A percentile compares a stretch with the other conserved stretches of the same genome.
phyloP scores from a whole-genome alignment of 345 rosid genomes.

The Camelina laxa region DNA sequence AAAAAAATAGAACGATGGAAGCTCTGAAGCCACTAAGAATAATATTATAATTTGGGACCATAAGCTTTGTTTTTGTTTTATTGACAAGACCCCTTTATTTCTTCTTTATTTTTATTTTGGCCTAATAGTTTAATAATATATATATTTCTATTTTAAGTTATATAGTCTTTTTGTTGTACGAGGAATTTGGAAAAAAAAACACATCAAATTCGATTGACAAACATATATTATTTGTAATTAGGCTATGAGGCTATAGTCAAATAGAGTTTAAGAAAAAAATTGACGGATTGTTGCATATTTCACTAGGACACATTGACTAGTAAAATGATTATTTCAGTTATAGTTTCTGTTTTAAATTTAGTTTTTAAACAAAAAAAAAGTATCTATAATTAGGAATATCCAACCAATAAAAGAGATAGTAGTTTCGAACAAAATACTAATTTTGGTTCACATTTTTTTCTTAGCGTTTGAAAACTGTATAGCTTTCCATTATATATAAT shows the following conservation, averaged over 20 bases:
- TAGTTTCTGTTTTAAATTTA: too few relatives aligned
- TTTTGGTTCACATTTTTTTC: background rate
- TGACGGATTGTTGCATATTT: too few relatives aligned
- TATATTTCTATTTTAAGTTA: background rate
- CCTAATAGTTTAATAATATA: background rate
- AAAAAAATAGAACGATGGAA: background rate
- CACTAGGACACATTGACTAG: too few relatives aligned
- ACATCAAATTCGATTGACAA: background rate
- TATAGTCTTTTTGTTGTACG: slow-evolving; percentile 11
- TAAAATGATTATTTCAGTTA: too few relatives aligned
- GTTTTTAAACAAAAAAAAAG: too few relatives aligned
- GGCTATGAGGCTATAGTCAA: too few relatives aligned
- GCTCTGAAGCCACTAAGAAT: slow-evolving; percentile 25
- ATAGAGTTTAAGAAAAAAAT: too few relatives aligned
- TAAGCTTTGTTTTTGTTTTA: background rate
- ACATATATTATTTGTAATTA: background rate
- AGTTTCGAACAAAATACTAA: background rate
- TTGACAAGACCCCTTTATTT: slow-evolving; percentile 10
- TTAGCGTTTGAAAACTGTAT: background rate
- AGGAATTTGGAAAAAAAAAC: background rate
- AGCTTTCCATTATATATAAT: background rate
- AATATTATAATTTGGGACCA: slow-evolving; percentile 12
- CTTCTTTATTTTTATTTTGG: background rate
- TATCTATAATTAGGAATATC: too few relatives aligned
- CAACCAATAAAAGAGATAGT: too few relatives aligned